Evolutionary conservation across 345 rosid species (phyloP).

Genomic region (Populus davidiana): DNA sequence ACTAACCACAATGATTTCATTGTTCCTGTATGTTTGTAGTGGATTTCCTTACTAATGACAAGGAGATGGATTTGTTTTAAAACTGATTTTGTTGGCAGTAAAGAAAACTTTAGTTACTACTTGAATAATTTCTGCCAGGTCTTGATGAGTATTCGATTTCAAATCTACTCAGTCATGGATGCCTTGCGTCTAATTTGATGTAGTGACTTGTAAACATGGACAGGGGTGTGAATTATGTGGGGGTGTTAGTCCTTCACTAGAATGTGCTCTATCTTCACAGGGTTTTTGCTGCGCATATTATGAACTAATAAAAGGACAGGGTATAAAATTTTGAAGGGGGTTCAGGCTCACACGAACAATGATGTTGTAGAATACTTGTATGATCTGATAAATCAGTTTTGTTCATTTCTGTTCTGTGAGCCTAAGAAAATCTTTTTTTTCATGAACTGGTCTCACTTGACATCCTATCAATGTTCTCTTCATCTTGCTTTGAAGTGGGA

Average conservation of each 20-base stretch:
- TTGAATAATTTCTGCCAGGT: background rate
- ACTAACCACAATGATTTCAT: background rate
- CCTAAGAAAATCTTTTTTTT: background rate
- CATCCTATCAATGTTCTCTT: background rate
- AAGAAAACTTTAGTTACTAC: background rate
- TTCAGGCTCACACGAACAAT: background rate
- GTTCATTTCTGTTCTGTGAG: background rate
- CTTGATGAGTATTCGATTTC: background rate
- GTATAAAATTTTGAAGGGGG: background rate
- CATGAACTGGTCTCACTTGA: background rate
- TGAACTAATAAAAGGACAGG: background rate
- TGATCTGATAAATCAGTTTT: background rate
- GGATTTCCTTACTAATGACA: background rate
- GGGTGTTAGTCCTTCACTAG: background rate
- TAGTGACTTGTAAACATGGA: background rate
- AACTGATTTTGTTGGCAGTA: background rate
- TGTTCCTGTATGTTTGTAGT: background rate
- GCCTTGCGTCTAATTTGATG: background rate
- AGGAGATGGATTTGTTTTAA: background rate
- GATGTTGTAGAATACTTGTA: background rate
- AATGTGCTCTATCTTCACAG: background rate
- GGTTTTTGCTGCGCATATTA: background rate
- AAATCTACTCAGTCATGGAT: background rate
- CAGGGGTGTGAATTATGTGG: background rate
- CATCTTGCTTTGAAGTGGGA: background rate